phyloP scores from a whole-genome alignment of 2,329 filamentous ascomycete species.

The Epichloe coenophiala region DNA sequence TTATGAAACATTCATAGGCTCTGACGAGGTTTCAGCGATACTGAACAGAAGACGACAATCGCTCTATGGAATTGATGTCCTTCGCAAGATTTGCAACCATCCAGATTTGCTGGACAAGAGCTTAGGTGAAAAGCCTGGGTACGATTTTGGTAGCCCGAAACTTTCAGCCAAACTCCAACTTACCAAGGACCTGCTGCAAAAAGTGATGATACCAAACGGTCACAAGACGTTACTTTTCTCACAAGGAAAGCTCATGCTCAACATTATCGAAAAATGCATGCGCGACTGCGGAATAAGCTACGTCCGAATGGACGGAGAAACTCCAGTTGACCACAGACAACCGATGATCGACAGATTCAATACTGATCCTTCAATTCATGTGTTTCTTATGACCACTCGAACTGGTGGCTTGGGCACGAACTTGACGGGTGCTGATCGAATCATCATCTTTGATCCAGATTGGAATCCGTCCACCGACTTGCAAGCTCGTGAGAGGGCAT shows the following conservation, averaged over 20 bases:
- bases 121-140: conserved; percentile 42
- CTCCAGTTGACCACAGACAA: conserved; percentile 79
- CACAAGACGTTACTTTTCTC: conserved; percentile 91
- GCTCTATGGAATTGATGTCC: conserved; percentile 77
- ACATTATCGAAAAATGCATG: conserved; percentile 80
- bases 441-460: conserved; percentile 97
- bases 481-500: conserved; percentile 88
- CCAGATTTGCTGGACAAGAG: conserved; percentile 67
- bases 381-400: conserved; percentile 90
- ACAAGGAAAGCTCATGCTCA: conserved; percentile 88
- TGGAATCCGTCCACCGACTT: conserved; percentile 98
- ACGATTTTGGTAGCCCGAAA: conserved; percentile 62
- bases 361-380: conserved; percentile 59
- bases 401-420: conserved; percentile 92
- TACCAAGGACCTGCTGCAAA: conserved; percentile 68
- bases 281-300: conserved; percentile 58
- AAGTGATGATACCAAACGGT: conserved; percentile 74
- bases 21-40: conserved; percentile 77
- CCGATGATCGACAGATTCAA: conserved; percentile 89
- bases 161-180: conserved; percentile 96
- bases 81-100: conserved; percentile 96
- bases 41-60: conserved; percentile 62
- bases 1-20: conserved; percentile 70
- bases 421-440: conserved; percentile 82
- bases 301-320: conserved; percentile 86